Evolutionary conservation across 2,329 filamentous ascomycete genomes (phyloP).

Genomic region (Fusarium redolens): DNA sequence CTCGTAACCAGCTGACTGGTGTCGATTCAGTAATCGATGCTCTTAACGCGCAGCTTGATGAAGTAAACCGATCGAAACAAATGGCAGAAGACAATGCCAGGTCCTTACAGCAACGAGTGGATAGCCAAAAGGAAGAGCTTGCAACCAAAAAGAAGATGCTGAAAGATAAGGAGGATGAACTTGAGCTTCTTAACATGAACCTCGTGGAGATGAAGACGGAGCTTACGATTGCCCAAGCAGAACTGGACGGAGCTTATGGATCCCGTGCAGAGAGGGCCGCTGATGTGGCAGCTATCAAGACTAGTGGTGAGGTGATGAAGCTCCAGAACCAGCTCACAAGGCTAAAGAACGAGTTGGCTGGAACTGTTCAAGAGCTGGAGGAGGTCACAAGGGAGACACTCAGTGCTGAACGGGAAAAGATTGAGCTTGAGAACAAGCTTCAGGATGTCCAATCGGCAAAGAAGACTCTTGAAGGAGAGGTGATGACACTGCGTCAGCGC

Average conservation of each 20-base stretch:
- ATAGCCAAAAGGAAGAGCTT: constrained; percentile 36
- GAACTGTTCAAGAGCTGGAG: constrained; percentile 64
- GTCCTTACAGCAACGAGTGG: constrained; percentile 42
- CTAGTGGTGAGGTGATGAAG: constrained; percentile 57
- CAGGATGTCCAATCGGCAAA: constrained; percentile 37
- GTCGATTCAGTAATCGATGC: constrained; percentile 47
- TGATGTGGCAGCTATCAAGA: constrained; percentile 66
- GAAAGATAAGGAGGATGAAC: constrained; percentile 62
- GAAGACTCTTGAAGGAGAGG: constrained; percentile 37
- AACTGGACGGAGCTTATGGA: constrained; percentile 71
- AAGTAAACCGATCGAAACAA: constrained; percentile 42
- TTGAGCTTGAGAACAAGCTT: constrained; percentile 55
- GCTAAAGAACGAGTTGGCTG: constrained; percentile 62
- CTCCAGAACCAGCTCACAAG: constrained; percentile 61
- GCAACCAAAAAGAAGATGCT: constrained; percentile 55
- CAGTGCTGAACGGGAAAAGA: constrained; percentile 62
- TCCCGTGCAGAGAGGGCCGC: constrained; percentile 68
- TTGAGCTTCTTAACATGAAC: constrained; percentile 63
- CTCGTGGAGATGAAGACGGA: constrained; percentile 71
- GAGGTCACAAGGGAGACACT: constrained; percentile 65
- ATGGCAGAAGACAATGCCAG: constrained; percentile 45
- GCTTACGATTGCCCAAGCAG: constrained; percentile 69
- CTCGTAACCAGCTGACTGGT: constrained; percentile 48
- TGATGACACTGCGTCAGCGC: constrained; percentile 46
- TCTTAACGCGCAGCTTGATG: constrained; percentile 47